Conservation (phyloP, 148 eudicot genomes). For the Fagopyrum homotropicum region DNA sequence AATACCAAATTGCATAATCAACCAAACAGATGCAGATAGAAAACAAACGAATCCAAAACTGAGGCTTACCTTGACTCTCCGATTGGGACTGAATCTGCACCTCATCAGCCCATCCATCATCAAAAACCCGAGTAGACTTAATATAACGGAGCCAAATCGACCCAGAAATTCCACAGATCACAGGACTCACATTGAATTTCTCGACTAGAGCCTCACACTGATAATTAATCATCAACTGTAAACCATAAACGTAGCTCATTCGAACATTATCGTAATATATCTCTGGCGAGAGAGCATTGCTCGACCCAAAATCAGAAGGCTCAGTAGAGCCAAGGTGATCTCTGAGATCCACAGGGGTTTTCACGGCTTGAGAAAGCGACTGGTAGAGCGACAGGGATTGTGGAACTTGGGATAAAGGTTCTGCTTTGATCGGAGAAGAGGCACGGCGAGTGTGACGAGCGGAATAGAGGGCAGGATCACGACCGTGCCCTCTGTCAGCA, state of each 20-base stretch:
- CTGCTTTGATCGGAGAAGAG: slow-evolving; percentile 18
- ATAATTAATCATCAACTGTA: slow-evolving; percentile 56
- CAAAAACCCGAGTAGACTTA: slow-evolving; percentile 34
- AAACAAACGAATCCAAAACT: not conserved
- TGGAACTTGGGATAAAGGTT: slow-evolving; percentile 33
- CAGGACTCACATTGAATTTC: slow-evolving; percentile 39
- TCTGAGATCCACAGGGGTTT: not conserved
- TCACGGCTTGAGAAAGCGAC: slow-evolving; percentile 27
- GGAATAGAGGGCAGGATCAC: slow-evolving; percentile 21
- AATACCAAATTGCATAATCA: not conserved
- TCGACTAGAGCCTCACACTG: slow-evolving; percentile 67
- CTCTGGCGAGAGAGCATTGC: slow-evolving; percentile 13
- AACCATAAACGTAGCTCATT: slow-evolving; percentile 56
- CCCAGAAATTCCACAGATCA: slow-evolving; percentile 52
- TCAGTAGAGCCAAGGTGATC: slow-evolving; percentile 38
- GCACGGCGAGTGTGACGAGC: slow-evolving; percentile 18
- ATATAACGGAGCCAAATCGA: slow-evolving; percentile 59
- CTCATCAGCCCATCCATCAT: slow-evolving; percentile 60
- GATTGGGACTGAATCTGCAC: slow-evolving; percentile 52
- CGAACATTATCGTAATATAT: slow-evolving; percentile 46
- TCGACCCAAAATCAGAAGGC: slow-evolving; percentile 56
- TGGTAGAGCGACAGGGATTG: slow-evolving; percentile 8
- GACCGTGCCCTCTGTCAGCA: slow-evolving; percentile 12
- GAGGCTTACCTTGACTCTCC: slow-evolving; percentile 48
- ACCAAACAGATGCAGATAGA: not conserved